A percentile compares a stretch with the other conserved stretches of the same genome.
Evolutionary conservation across 2,329 filamentous ascomycete species (phyloP).

Genomic region (Sporothrix variecibatus): DNA sequence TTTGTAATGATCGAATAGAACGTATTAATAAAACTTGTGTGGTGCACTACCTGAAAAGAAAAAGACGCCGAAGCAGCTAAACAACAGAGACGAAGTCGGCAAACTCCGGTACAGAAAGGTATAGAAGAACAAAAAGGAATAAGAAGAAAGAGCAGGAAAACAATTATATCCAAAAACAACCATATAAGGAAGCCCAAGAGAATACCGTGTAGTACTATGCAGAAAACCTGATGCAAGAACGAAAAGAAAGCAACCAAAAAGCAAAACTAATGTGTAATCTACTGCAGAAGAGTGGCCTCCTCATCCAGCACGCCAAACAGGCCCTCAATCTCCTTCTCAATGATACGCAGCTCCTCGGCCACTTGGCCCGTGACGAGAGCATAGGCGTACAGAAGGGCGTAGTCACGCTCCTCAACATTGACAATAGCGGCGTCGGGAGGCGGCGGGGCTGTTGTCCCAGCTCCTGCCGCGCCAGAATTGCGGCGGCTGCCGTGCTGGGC

Average conservation of each 20-base stretch:
- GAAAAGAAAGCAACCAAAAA: background rate
- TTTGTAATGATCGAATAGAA: background rate
- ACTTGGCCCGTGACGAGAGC: slow-evolving; percentile 69
- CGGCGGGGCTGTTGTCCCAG: background rate
- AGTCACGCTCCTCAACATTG: slow-evolving; percentile 72
- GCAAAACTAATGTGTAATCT: background rate
- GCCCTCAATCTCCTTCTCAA: slow-evolving; percentile 62
- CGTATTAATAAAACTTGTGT: background rate
- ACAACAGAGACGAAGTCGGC: background rate
- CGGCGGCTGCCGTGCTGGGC: background rate
- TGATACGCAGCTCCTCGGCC: slow-evolving; percentile 62
- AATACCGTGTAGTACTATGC: background rate
- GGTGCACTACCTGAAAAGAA: background rate
- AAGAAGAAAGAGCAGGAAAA: background rate
- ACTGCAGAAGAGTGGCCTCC: slow-evolving; percentile 60
- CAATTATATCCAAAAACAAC: background rate
- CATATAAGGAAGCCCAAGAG: background rate
- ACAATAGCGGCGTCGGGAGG: slow-evolving; percentile 30
- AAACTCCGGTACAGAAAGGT: slow-evolving; percentile 8
- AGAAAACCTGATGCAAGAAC: background rate
- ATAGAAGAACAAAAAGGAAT: background rate
- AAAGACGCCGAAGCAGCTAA: background rate
- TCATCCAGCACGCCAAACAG: slow-evolving; percentile 65
- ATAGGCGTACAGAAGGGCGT: slow-evolving; percentile 90
- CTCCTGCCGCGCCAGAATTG: background rate